A percentile compares a stretch with the other conserved stretches of the same genome.
Conservation (phyloP, 768 basidiomycete species). For the Butyriboletus loyo region DNA sequence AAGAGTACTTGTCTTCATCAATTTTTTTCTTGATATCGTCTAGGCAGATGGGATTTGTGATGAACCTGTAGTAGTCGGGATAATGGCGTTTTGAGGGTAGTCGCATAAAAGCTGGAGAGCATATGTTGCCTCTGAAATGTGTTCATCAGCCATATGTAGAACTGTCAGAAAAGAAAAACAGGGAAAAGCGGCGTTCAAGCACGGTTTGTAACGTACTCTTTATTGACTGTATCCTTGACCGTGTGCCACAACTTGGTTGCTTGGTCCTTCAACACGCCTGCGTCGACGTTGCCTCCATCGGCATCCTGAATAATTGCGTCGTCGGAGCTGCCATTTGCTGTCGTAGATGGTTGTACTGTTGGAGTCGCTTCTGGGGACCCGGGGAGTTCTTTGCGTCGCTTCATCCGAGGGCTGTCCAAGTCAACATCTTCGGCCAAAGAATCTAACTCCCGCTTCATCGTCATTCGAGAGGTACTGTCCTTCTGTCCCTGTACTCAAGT, state of each 20-base stretch:
- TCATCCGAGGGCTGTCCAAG: slow-evolving; percentile 46
- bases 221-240: slow-evolving; percentile 79
- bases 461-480: slow-evolving; percentile 23
- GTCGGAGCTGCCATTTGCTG: slow-evolving; percentile 27
- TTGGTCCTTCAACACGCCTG: slow-evolving; percentile 51
- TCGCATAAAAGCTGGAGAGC: slow-evolving; percentile 64
- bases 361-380: slow-evolving; percentile 39
- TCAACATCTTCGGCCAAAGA: slow-evolving; percentile 38
- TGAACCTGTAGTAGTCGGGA: slow-evolving; percentile 83
- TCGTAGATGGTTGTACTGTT: slow-evolving; percentile 32
- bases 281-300: slow-evolving; percentile 27
- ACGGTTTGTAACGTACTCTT: slow-evolving; percentile 72
- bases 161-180: slow-evolving; percentile 44
- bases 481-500: slow-evolving; percentile 20
- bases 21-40: slow-evolving; percentile 86
- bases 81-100: slow-evolving; percentile 70
- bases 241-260: slow-evolving; percentile 73
- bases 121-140: slow-evolving; percentile 54
- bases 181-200: slow-evolving; percentile 36
- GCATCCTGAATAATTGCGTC: slow-evolving; percentile 15
- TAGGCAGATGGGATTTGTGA: slow-evolving; percentile 79
- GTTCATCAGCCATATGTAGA: slow-evolving; percentile 29
- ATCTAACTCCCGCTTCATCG: slow-evolving; percentile 54
- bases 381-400: slow-evolving; percentile 47
- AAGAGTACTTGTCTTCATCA: slow-evolving; percentile 54